A percentile compares a stretch with the other conserved stretches of the same genome.
Conservation (phyloP, 2,329 filamentous ascomycete genomes). For the Verticillium alfalfae region DNA sequence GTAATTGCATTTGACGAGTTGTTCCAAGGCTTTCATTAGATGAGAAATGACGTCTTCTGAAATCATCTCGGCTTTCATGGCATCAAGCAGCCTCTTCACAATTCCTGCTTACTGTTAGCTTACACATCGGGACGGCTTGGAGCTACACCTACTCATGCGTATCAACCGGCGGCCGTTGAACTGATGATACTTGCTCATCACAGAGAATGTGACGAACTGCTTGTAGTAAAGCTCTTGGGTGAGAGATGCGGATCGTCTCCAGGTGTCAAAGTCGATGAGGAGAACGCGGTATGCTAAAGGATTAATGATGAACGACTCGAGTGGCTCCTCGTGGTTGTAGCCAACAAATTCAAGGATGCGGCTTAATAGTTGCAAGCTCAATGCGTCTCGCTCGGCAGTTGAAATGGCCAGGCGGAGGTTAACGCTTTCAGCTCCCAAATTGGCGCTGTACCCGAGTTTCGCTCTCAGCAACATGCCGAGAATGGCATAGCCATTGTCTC, state of each 20-base stretch:
- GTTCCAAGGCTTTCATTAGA: constrained; percentile 74
- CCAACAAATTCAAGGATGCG: constrained; percentile 82
- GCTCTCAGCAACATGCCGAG: constrained; percentile 77
- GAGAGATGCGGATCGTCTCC: constrained; percentile 71
- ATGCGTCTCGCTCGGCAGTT: constrained; percentile 46
- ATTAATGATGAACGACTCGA: constrained; percentile 91
- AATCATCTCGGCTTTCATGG: constrained; percentile 79
- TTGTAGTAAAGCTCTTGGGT: constrained; percentile 89
- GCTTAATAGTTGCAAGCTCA: constrained; percentile 62
- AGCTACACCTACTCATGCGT: constrained; percentile 70
- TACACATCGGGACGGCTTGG: neutral
- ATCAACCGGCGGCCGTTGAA: constrained; percentile 86
- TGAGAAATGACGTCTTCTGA: constrained; percentile 65
- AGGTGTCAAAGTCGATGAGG: constrained; percentile 88
- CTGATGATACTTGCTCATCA: constrained; percentile 84
- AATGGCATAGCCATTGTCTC: constrained; percentile 88
- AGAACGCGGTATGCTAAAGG: constrained; percentile 89
- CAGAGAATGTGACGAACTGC: constrained; percentile 83
- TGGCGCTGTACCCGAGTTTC: constrained; percentile 60
- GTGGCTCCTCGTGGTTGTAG: constrained; percentile 72
- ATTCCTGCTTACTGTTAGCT: constrained; percentile 54
- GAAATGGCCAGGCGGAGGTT: constrained; percentile 36
- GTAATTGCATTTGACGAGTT: constrained; percentile 73
- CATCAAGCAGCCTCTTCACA: constrained; percentile 83
- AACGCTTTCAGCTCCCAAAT: constrained; percentile 18